These are phyloP conservation scores for Musa beccarii DNA, from an alignment of 176 grass and related monocot species.

Conservation along the genomic window DNA sequence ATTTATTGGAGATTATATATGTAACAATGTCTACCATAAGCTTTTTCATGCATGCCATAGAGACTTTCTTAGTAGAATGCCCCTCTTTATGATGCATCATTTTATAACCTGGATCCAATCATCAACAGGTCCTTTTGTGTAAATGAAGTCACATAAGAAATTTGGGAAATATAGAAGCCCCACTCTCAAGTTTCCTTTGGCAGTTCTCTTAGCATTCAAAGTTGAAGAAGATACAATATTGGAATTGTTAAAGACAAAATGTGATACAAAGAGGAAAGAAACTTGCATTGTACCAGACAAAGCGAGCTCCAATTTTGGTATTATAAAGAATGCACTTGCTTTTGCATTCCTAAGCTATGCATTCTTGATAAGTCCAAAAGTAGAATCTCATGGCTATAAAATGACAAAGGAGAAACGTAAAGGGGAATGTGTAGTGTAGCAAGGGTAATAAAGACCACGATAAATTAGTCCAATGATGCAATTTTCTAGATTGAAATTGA, in stretches of 20 bases:
- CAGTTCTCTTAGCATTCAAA: neutral
- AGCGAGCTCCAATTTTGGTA: neutral
- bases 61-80: neutral
- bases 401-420: neutral
- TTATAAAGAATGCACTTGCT: neutral
- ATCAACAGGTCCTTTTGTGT: no score
- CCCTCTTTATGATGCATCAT: neutral
- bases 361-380: neutral
- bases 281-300: neutral
- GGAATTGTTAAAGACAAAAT: neutral
- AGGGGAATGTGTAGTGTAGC: neutral
- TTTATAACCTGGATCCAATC: no score
- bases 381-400: neutral
- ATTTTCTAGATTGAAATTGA: no score
- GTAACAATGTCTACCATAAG: neutral
- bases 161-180: no score
- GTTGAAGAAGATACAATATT: neutral
- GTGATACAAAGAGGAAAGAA: neutral
- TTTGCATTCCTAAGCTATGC: neutral
- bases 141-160: no score
- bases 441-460: neutral
- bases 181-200: no score
- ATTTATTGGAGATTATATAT: neutral
- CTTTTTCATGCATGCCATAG: neutral
- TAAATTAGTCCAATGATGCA: no score